These are phyloP conservation scores for Leucosporidium yakuticum DNA, from an alignment of 768 basidiomycete species.

Conservation along the genomic window DNA sequence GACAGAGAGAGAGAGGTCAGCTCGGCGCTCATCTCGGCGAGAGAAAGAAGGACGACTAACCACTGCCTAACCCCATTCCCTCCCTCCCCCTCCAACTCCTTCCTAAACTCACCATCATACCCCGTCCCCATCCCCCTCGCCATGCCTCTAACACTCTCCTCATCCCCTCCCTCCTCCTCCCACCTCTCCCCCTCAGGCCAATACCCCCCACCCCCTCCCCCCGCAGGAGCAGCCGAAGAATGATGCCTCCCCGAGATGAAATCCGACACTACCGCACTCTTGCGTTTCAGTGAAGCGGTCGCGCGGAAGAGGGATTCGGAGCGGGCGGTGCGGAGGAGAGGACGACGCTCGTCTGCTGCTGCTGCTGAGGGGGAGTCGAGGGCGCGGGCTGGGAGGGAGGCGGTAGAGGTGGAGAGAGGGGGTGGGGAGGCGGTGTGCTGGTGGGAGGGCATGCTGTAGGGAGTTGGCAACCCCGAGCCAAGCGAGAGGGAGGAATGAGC, in stretches of 20 bases:
- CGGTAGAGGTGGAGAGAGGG: too few relatives aligned
- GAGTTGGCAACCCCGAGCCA: too few relatives aligned
- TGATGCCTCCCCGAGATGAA: neutral
- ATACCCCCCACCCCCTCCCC: neutral
- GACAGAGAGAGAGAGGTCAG: neutral
- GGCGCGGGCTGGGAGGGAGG: too few relatives aligned
- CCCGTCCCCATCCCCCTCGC: conserved; percentile 1
- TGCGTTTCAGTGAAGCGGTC: neutral
- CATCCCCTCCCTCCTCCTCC: neutral
- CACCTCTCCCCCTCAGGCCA: neutral
- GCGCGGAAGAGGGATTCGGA: neutral
- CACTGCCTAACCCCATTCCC: conserved; percentile 42
- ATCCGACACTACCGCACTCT: neutral
- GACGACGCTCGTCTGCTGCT: neutral
- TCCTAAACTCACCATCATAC: conserved; percentile 28
- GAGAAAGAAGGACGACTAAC: conserved; percentile 35
- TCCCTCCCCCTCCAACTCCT: conserved; percentile 27
- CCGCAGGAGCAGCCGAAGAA: neutral
- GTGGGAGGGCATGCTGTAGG: too few relatives aligned
- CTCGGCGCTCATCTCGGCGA: neutral
- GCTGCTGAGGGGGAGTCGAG: neutral
- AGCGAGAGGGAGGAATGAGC: too few relatives aligned
- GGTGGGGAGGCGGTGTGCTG: too few relatives aligned
- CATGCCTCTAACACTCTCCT: neutral
- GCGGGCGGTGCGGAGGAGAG: neutral